A percentile compares a stretch with the other conserved stretches of the same genome.
phyloP scores from a whole-genome alignment of 441 rosid species.

The Manihot esculenta region DNA sequence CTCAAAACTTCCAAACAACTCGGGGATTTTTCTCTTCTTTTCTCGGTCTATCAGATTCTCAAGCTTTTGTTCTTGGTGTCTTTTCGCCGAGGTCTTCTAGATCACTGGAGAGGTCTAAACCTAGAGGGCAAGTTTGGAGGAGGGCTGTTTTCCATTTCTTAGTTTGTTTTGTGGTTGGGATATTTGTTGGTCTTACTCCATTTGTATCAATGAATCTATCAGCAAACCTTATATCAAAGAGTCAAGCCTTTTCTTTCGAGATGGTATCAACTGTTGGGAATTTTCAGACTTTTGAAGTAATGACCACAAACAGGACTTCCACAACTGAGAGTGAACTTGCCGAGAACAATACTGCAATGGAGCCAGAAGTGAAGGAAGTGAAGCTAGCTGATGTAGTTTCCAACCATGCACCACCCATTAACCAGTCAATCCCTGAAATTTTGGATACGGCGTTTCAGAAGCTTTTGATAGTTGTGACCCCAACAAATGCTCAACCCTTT shows the following conservation, averaged over 20 bases:
- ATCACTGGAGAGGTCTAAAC: slow-evolving; percentile 44
- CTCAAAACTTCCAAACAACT: slow-evolving; percentile 36
- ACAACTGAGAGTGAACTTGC: slow-evolving; percentile 12
- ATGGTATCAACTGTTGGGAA: slow-evolving; percentile 30
- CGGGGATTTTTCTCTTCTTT: slow-evolving; percentile 44
- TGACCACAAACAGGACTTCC: slow-evolving; percentile 25
- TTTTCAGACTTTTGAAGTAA: slow-evolving; percentile 21
- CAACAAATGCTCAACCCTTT: slow-evolving; percentile 36
- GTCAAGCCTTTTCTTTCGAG: slow-evolving; percentile 43
- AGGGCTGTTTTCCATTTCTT: slow-evolving; percentile 48
- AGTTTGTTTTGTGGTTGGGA: slow-evolving; percentile 49
- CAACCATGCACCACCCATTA: slow-evolving; percentile 11
- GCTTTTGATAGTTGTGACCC: slow-evolving; percentile 62
- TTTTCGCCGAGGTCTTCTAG: slow-evolving; percentile 44
- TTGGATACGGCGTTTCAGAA: slow-evolving; percentile 28
- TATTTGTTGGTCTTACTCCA: slow-evolving; percentile 53
- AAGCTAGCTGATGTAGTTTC: slow-evolving; percentile 14
- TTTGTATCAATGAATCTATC: slow-evolving; percentile 42
- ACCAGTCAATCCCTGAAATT: slow-evolving; percentile 29
- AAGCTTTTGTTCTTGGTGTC: slow-evolving; percentile 32
- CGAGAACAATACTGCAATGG: slow-evolving; percentile 25
- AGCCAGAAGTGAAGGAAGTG: slow-evolving; percentile 24
- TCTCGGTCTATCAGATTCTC: slow-evolving; percentile 41
- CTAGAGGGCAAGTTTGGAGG: slow-evolving; percentile 51
- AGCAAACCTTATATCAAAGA: slow-evolving; percentile 26